Base-by-base conservation (phyloP, 2,329 filamentous ascomycete genomes). In the Harringtonia lauricola region DNA sequence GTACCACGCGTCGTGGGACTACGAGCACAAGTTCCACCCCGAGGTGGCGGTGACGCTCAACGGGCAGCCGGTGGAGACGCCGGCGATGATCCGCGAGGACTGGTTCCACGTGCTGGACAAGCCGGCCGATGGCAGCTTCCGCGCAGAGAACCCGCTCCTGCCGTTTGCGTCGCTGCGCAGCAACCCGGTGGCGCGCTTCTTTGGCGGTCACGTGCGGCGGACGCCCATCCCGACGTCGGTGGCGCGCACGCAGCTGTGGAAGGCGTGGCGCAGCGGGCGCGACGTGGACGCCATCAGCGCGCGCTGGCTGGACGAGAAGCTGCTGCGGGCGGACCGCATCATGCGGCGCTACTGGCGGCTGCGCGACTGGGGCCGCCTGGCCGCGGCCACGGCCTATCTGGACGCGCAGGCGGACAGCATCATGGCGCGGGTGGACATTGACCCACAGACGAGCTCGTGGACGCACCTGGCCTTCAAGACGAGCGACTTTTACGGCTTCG, bases 11-110 rank as follows among this genome's bases (percentile, higher is more conserved):
- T 64, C 63, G 52, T 69, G 65, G 65, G 52, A 61, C 17, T 70
- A 70, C 38, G 65, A 70, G 48, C 66, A 70, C 52, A 68, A 68
- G 51, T 66, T 67, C 48, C 64, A 69, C 50, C 66, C 66, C 2
- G 66, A 61, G 1, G 67, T 70, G 21, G 59, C 60, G 34, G 69
- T 66, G 13, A 66, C 59, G 29, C 61, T 75, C 9, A 75, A 75
- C 46, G 71, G 70, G 8, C 57, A 65, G 39, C 56, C 61, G 29
- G 62, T 73, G 3, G 64, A 70, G 39, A 75, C 72, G 2, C 72
- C 72, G 6, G 63, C 67, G n/a, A 69, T 75, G 64, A 74, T 76
- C 43, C 64, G 66, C 31, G 60, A 69, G 36, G 66, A 70, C 48
- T 63, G 59, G 47, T 54, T 70, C 15, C 57, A 55, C 9, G 60